Base-by-base conservation (phyloP, 495 filamentous ascomycete genomes). In the Corynascus novoguineensis region DNA sequence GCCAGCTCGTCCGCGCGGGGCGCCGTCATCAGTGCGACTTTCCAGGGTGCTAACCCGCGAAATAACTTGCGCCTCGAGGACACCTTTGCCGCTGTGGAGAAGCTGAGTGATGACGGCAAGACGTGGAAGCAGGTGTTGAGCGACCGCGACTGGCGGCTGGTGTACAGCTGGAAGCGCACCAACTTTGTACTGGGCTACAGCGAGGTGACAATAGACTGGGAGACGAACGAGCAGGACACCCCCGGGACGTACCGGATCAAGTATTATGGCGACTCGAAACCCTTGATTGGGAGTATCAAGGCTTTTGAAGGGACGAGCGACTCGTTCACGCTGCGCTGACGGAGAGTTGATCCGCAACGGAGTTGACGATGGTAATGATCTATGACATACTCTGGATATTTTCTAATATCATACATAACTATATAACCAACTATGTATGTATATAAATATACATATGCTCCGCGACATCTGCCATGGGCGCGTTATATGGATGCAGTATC, bases 201-300 rank as follows among this genome's bases (percentile, higher is more conserved):
- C 65, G 78, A 86, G 60, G 92, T 91, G 32, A 85, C 77, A 3
- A 74, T 96, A 32, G 74, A 68, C 24, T 98, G 93, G 93, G 79
- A 92, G 73, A 88, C 87, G 50, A 85, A 84, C 59, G 65, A 72
- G 27, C 37, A 45, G 28, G 71, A 81, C 19, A 68, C 73, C 60
- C 68, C 71, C 40, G 92, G 90, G 15, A 84, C 78, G 51, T 97
- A 95, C 72, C 78, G 93, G 47, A 74, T 93, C 38, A 82, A 77
- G 72, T 97, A 98, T 66, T 90, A 86, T 73, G 93, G 93, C 0
- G 90, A 96, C 74, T 77, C 79, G 21, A 97, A 92, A 78, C 74
- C 75, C 6, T 58, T 75, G 22, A 52, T 84, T 22, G 92, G 92
- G 15, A 73, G 61, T 25, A 82, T 96, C 42, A 79, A 74, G 45